These are phyloP conservation scores for Yamadazyma takamatsuzukensis DNA, from an alignment of 805 yeast genomes.

Conservation along the genomic window DNA sequence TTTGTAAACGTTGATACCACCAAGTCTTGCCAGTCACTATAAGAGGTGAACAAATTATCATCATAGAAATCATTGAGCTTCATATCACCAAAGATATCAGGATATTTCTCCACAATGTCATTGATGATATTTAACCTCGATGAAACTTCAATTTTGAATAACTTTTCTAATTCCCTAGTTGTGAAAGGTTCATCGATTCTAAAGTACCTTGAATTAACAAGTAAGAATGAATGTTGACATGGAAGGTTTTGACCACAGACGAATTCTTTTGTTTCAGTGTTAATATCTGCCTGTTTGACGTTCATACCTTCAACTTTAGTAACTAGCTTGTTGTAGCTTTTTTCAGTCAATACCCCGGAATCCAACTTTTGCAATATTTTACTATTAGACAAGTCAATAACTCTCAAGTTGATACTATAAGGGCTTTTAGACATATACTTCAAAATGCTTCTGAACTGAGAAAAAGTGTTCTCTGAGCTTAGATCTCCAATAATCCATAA, in stretches of 20 bases:
- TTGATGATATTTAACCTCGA: constrained; percentile 38
- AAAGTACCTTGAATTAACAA: constrained; percentile 55
- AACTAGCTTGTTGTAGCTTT: background rate
- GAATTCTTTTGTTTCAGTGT: constrained; percentile 11
- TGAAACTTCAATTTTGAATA: constrained; percentile 45
- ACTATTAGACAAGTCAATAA: constrained; percentile 23
- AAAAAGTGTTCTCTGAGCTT: constrained; percentile 15
- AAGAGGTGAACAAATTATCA: background rate
- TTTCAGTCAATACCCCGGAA: constrained; percentile 3
- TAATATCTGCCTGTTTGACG: background rate
- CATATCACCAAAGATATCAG: constrained; percentile 19
- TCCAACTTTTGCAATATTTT: constrained; percentile 2
- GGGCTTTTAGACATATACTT: constrained; percentile 18
- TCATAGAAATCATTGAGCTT: constrained; percentile 13
- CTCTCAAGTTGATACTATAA: constrained; percentile 34
- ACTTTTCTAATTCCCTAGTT: constrained; percentile 27
- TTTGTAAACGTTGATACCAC: constrained; percentile 41
- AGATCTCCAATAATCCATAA: constrained; percentile 60
- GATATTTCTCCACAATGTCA: constrained; percentile 25
- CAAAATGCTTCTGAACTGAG: constrained; percentile 36
- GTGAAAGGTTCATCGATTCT: constrained; percentile 22
- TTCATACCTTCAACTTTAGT: background rate
- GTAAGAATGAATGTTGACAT: constrained; percentile 33
- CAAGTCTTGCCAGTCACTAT: constrained; percentile 45
- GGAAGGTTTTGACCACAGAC: constrained; percentile 30